Base-by-base conservation (phyloP, 2,329 filamentous ascomycete genomes). In the Aspergillus novoparasiticus region DNA sequence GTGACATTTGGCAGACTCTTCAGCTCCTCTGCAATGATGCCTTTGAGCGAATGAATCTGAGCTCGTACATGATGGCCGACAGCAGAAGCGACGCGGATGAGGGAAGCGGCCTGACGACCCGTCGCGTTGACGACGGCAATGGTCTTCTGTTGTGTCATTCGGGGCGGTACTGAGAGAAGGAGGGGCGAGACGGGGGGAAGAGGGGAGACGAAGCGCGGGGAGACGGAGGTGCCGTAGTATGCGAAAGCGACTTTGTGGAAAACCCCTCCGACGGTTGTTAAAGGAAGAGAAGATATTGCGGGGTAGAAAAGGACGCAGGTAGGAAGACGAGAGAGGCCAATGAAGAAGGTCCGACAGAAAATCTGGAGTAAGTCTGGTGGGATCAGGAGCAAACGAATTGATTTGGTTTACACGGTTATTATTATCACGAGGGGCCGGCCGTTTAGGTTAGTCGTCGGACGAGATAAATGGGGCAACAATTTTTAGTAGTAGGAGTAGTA, bases 51-150 rank as follows among this genome's bases (percentile, higher is more conserved):
- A 73, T 93, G 88, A 78, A 98, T 85, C 81, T 98, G 95, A 34
- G 94, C 95, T 73, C 92, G 91, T 62, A 99, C 94, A 77, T 90
- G 88, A 83, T 95, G 98, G 69, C 95, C 95, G 61, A 98, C 90
- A 64, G 95, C 95, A 51, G 92, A 92, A 62, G 94, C 94, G 75
- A 97, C 93, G 70, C 95, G 91, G 72, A 97, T 95, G 73, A 99
- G 89, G 64, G 94, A 97, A 63, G 94, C 94, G 68, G 94, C 93
- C 84, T 99, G 95, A 72, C 95, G 91, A 74, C 95, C 95, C 77
- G 93, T 94, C 76, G 93, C 93, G 81, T 98, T 98, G 82, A 98
- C 94, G 75, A 97, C 90, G 75, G 94, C 94, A 73, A 96, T 93
- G 60, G 91, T 95, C 82, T 94, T 95, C 51, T 76, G 73, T 73